Evolutionary conservation across 2,329 filamentous ascomycete genomes (phyloP).

Genomic region (Alternaria metachromatica): DNA sequence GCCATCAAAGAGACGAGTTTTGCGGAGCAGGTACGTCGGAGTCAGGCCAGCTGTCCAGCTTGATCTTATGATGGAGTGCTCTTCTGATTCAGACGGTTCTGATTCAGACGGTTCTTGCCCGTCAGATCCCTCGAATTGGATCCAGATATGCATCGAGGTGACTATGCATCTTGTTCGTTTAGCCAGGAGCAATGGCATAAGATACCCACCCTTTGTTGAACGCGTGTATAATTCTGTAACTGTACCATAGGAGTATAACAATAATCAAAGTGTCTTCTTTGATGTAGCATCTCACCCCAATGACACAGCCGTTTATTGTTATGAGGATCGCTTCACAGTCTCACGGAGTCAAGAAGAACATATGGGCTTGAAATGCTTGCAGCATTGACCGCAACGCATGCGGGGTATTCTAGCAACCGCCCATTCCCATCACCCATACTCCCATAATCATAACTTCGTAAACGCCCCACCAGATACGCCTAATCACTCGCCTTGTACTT

Average conservation of each 20-base stretch:
- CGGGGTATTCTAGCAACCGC: neutral
- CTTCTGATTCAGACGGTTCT: neutral
- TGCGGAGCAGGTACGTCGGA: neutral
- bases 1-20: neutral
- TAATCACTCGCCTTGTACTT: slow-evolving; percentile 51
- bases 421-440: neutral
- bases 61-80: neutral
- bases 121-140: neutral
- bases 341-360: neutral
- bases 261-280: neutral
- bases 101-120: neutral
- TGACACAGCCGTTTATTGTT: neutral
- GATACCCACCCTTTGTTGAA: neutral
- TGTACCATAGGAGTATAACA: neutral
- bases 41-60: neutral
- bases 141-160: neutral
- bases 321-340: neutral
- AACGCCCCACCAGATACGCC: neutral
- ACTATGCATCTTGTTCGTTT: neutral
- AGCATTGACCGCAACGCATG: neutral
- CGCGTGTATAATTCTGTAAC: neutral
- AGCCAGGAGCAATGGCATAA: neutral
- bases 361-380: neutral
- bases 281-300: neutral
- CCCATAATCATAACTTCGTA: neutral